Evolutionary conservation across 176 grass and related monocot genomes (phyloP).

Genomic region (bread wheat (Triticum aestivum)): IWGSC_CS_RefSeq_v2.1 NC_057800.1:722430901-722431400

Average conservation of each 20-base stretch:
- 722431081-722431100: not conserved
- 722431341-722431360: constrained; percentile 5
- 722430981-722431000: too few relatives aligned
- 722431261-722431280: not conserved
- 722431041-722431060: too few relatives aligned
- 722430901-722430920: too few relatives aligned
- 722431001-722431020: too few relatives aligned
- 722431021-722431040: too few relatives aligned
- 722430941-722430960: too few relatives aligned
- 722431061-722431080: not conserved
- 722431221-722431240: constrained; percentile 2
- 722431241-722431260: not conserved
- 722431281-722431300: not conserved
- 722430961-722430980: too few relatives aligned
- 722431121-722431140: not conserved
- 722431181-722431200: not conserved
- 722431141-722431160: not conserved
- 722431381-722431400: too few relatives aligned
- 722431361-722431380: not conserved
- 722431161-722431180: not conserved
- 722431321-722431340: not conserved
- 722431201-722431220: not conserved
- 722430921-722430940: too few relatives aligned
- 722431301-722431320: not conserved
- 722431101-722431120: not conserved